Conservation (phyloP, 495 filamentous ascomycete species). For the Tuber calosporum region DNA sequence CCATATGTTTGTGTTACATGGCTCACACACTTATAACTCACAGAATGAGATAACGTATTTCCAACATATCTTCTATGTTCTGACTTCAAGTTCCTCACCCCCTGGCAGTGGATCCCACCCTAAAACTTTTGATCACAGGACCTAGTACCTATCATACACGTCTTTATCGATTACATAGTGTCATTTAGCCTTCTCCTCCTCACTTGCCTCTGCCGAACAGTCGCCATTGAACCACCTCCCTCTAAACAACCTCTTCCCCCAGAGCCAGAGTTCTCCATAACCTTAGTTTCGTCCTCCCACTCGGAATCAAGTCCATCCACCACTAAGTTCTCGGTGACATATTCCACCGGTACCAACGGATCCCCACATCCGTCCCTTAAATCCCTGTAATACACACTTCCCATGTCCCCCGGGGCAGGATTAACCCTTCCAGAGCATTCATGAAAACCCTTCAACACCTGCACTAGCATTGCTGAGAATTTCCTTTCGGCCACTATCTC, state of each 20-base stretch:
- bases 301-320: not conserved
- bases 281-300: not conserved
- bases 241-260: not conserved
- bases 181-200: not conserved
- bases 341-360: not conserved
- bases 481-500: not conserved
- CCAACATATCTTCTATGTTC: no score
- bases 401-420: conserved; percentile 11
- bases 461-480: conserved; percentile 1
- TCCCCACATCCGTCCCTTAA: conserved; percentile 13
- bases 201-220: not conserved
- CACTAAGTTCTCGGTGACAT: not conserved
- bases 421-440: conserved; percentile 16
- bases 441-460: conserved; percentile 9
- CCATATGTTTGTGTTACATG: no score
- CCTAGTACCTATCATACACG: no score
- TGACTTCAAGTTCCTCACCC: no score
- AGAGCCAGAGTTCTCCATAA: not conserved
- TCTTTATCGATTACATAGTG: no score
- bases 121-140: no score
- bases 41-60: no score
- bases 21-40: no score
- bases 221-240: not conserved
- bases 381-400: conserved; percentile 13
- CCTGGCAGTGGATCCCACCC: no score